Percentiles rank a stretch among this genome's conserved stretches.
Conservation (phyloP, 2,329 filamentous ascomycete species). For the Triangularia verruculosa region DNA sequence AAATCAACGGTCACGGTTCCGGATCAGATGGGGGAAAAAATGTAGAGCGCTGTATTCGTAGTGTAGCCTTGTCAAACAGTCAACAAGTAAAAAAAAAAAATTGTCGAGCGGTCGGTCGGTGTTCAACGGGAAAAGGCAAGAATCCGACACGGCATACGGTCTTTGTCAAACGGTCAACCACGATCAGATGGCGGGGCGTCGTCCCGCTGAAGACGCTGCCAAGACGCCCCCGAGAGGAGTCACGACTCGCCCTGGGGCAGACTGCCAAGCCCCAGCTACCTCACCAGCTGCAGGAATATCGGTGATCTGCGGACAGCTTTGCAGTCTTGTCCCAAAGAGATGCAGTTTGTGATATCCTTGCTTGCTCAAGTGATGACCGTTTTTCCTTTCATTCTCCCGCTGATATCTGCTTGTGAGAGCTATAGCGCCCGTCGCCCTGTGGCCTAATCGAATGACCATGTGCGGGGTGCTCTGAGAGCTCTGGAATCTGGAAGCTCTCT, state of each 20-base stretch:
- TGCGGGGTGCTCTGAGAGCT: neutral
- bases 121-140: neutral
- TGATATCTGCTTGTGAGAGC: neutral
- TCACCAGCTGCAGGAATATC: neutral
- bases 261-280: neutral
- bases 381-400: neutral
- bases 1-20: neutral
- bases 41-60: neutral
- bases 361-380: neutral
- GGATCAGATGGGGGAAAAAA: neutral
- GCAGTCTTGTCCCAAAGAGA: neutral
- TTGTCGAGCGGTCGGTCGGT: neutral
- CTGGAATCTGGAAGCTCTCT: neutral
- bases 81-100: neutral
- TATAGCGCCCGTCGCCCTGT: neutral
- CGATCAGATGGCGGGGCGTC: constrained; percentile 7
- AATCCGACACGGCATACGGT: neutral
- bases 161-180: constrained; percentile 12
- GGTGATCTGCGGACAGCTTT: neutral
- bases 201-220: constrained; percentile 16
- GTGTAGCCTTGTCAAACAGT: neutral
- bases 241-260: neutral
- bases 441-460: neutral
- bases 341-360: neutral
- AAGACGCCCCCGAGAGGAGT: constrained; percentile 20